Conservation (phyloP, 2,329 filamentous ascomycete genomes). For the Fusarium sp. region DNA sequence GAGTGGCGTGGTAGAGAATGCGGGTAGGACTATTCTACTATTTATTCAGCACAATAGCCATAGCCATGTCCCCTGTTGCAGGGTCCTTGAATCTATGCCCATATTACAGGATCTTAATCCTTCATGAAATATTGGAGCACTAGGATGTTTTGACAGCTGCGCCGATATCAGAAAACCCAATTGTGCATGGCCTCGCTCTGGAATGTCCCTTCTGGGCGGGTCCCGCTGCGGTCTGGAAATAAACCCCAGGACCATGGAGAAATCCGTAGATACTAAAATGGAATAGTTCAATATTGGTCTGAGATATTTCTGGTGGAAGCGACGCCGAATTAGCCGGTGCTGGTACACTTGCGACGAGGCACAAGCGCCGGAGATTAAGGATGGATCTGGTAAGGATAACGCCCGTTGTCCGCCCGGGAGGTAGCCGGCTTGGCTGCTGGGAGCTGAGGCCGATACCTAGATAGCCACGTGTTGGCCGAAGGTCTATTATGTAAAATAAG, state of each 20-base stretch:
- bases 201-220: constrained; percentile 12
- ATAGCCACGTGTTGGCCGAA: constrained; percentile 1
- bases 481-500: background rate
- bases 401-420: background rate
- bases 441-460: background rate
- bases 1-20: background rate
- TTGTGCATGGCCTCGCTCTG: background rate
- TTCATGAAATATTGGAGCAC: constrained; percentile 7
- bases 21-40: constrained; percentile 2
- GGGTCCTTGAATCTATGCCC: background rate
- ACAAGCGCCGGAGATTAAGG: constrained; percentile 23
- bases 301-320: too few relatives aligned
- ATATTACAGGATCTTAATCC: constrained; percentile 1
- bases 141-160: constrained; percentile 11
- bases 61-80: too few relatives aligned
- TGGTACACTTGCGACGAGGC: background rate
- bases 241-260: too few relatives aligned
- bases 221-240: constrained; percentile 1
- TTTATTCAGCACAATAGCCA: constrained; percentile 9
- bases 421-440: background rate
- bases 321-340: background rate
- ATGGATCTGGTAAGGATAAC: background rate
- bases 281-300: too few relatives aligned
- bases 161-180: background rate
- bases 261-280: too few relatives aligned